Evolutionary conservation across 2,329 filamentous ascomycete genomes (phyloP).

Genomic region (Dryadomyces quercus-mongolicae): DNA sequence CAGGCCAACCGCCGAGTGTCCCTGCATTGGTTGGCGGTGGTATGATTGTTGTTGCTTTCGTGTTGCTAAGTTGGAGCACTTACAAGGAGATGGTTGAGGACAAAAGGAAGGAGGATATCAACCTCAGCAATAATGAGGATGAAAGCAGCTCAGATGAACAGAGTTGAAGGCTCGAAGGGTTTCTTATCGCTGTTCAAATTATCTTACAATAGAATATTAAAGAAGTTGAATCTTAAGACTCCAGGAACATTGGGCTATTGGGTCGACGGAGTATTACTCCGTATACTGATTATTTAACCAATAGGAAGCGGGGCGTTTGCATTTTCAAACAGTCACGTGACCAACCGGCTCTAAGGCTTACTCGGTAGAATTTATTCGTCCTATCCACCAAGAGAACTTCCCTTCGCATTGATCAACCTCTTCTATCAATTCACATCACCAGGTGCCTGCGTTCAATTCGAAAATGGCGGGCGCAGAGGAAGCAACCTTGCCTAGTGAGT

Average conservation of each 20-base stretch:
- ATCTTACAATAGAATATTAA: too few relatives aligned
- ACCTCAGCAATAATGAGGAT: conserved; percentile 13
- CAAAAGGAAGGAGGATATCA: conserved; percentile 43
- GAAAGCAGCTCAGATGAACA: conserved; percentile 1
- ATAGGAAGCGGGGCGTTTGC: neutral
- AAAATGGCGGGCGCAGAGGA: conserved; percentile 7
- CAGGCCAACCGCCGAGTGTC: conserved; percentile 59
- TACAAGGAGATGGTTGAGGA: conserved; percentile 90
- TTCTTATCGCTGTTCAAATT: too few relatives aligned
- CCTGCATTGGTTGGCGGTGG: conserved; percentile 73
- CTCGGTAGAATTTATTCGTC: neutral
- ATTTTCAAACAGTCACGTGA: conserved; percentile 6
- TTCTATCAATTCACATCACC: neutral
- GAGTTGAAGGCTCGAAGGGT: too few relatives aligned
- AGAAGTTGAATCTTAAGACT: too few relatives aligned
- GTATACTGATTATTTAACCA: too few relatives aligned
- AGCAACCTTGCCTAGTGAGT: conserved; percentile 6
- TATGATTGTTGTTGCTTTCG: conserved; percentile 79
- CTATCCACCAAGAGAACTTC: too few relatives aligned
- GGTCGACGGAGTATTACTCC: too few relatives aligned
- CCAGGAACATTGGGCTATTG: too few relatives aligned
- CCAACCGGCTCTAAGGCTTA: too few relatives aligned
- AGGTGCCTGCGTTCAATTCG: neutral
- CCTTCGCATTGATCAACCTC: neutral
- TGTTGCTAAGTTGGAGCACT: conserved; percentile 80